Conservation (phyloP, 108 stramenopile genomes). For the Skeletonema menzelii region DNA sequence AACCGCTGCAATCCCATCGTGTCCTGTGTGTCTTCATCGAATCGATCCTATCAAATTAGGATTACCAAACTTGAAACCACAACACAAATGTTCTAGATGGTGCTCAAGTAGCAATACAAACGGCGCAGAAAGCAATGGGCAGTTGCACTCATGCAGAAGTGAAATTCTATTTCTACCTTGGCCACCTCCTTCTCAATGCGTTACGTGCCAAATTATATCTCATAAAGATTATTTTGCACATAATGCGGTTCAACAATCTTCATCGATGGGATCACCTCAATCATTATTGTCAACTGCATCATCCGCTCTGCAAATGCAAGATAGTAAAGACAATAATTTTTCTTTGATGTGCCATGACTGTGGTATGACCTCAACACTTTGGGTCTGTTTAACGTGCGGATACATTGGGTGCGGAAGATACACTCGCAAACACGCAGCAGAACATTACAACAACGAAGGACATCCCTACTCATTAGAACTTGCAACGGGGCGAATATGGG, state of each 20-base stretch:
- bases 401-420: slow-evolving; percentile 96
- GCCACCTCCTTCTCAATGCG: slow-evolving; percentile 59
- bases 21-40: slow-evolving; percentile 81
- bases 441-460: slow-evolving; percentile 76
- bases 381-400: slow-evolving; percentile 97
- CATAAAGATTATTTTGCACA: slow-evolving; percentile 9
- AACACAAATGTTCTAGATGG: slow-evolving; percentile 69
- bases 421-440: slow-evolving; percentile 80
- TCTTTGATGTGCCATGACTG: slow-evolving; percentile 65
- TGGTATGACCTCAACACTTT: slow-evolving; percentile 77
- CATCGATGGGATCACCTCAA: slow-evolving; percentile 12
- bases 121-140: slow-evolving; percentile 3
- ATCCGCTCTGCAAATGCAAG: not conserved
- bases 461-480: slow-evolving; percentile 95
- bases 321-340: not conserved
- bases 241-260: slow-evolving; percentile 38
- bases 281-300: not conserved
- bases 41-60: slow-evolving; percentile 73
- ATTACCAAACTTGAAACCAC: slow-evolving; percentile 51
- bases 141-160: slow-evolving; percentile 47
- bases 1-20: slow-evolving; percentile 58
- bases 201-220: slow-evolving; percentile 65
- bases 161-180: slow-evolving; percentile 64
- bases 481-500: slow-evolving; percentile 95
- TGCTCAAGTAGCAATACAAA: slow-evolving; percentile 40